phyloP scores from a whole-genome alignment of 2,329 filamentous ascomycete genomes.

The Fusarium zealandicum region DNA sequence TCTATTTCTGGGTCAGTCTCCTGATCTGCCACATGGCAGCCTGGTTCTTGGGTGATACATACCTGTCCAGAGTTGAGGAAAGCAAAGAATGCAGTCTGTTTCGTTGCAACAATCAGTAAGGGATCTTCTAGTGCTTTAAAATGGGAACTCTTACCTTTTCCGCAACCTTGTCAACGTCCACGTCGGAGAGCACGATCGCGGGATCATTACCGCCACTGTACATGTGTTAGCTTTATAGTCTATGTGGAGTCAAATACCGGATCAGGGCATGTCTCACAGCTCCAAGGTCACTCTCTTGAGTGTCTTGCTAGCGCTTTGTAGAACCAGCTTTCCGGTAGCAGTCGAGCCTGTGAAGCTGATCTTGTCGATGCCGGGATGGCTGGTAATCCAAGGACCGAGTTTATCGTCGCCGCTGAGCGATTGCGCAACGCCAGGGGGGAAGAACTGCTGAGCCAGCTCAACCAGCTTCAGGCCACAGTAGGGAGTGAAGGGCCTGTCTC shows the following conservation, averaged over 20 bases:
- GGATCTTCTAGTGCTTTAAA: fast-evolving
- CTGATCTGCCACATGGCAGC: not conserved
- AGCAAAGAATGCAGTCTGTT: conserved; percentile 51
- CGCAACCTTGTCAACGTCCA: conserved; percentile 54
- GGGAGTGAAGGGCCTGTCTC: conserved; percentile 57
- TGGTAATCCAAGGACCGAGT: conserved; percentile 65
- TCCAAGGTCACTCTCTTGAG: conserved; percentile 69
- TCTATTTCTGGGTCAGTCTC: conserved; percentile 1
- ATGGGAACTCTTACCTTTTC: conserved; percentile 43
- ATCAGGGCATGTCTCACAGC: conserved; percentile 46
- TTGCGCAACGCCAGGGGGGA: conserved; percentile 70
- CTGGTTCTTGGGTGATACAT: not conserved
- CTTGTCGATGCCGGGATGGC: conserved; percentile 67
- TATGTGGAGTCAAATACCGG: fast-evolving
- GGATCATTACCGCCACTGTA: conserved; percentile 62
- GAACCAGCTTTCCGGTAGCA: conserved; percentile 66
- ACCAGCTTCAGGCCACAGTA: conserved; percentile 66
- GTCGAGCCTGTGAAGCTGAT: conserved; percentile 70
- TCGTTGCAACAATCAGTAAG: not conserved
- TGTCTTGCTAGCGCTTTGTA: conserved; percentile 62
- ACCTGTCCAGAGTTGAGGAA: conserved; percentile 63
- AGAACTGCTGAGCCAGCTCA: conserved; percentile 63
- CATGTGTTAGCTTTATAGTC: conserved; percentile 21
- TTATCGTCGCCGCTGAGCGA: conserved; percentile 66
- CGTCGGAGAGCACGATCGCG: conserved; percentile 64